Percentiles rank a stretch among this genome's conserved stretches.
phyloP scores from a whole-genome alignment of 2,329 filamentous ascomycete species.

The Pseudocercospora fuligena region DNA sequence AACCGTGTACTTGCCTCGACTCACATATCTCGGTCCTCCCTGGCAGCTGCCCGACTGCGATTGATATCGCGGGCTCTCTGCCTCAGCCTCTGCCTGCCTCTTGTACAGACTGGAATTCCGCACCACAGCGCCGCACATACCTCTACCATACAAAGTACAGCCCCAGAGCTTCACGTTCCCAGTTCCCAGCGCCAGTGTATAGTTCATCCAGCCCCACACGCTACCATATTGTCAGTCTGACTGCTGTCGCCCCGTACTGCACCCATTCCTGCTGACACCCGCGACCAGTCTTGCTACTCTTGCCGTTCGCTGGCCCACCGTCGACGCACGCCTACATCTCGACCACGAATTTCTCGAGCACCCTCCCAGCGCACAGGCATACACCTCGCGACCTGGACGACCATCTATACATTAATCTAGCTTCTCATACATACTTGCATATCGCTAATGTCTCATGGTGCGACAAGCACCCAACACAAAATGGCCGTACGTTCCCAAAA shows the following conservation, averaged over 20 bases:
- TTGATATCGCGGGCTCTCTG: conserved; percentile 22
- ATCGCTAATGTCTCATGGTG: conserved; percentile 36
- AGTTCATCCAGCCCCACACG: conserved; percentile 2
- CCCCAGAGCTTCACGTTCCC: background rate
- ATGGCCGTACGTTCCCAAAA: conserved; percentile 32
- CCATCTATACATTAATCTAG: conserved; percentile 31
- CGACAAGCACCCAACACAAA: conserved; percentile 25
- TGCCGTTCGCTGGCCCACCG: conserved; percentile 12
- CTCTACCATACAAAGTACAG: conserved; percentile 3
- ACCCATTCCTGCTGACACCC: conserved; percentile 14
- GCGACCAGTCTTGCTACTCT: conserved; percentile 8
- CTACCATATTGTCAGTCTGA: background rate
- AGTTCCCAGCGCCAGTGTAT: background rate
- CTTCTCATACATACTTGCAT: conserved; percentile 36
- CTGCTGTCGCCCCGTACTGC: background rate
- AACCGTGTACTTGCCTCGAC: conserved; percentile 27
- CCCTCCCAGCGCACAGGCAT: conserved; percentile 8
- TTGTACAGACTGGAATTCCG: conserved; percentile 15
- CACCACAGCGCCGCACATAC: conserved; percentile 4
- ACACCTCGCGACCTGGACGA: conserved; percentile 27
- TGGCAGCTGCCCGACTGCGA: conserved; percentile 25
- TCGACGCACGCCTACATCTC: background rate
- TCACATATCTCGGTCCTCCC: conserved; percentile 32
- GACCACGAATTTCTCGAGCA: conserved; percentile 8
- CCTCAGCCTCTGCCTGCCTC: conserved; percentile 3